These are phyloP conservation scores for Malassezia nana DNA, from an alignment of 1,284 basidiomycete genomes.

Conservation along the genomic window DNA sequence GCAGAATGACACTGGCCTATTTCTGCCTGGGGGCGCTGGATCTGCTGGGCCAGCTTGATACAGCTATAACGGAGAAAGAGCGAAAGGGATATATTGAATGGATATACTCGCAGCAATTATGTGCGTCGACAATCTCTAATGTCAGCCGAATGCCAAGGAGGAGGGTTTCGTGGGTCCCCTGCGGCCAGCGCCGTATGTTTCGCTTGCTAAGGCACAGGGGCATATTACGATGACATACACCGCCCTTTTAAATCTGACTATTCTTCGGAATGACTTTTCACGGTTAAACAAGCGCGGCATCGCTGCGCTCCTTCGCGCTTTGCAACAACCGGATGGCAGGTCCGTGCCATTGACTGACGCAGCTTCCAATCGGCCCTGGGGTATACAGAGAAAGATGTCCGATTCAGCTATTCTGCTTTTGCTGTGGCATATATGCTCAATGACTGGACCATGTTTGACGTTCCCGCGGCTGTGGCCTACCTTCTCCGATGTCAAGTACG, in stretches of 20 bases:
- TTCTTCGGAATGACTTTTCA: conserved; percentile 31
- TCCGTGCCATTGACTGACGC: conserved; percentile 13
- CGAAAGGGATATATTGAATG: conserved; percentile 52
- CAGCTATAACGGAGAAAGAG: conserved; percentile 18
- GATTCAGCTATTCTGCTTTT: conserved; percentile 81
- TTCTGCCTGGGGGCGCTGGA: conserved; percentile 40
- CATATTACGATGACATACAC: conserved; percentile 43
- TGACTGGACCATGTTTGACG: conserved; percentile 66
- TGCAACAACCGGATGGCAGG: conserved; percentile 33
- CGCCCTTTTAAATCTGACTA: conserved; percentile 31
- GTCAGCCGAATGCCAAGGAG: conserved; percentile 26
- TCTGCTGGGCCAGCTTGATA: conserved; percentile 21
- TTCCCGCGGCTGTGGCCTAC: conserved; percentile 57
- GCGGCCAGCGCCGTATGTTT: background rate
- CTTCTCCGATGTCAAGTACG: conserved; percentile 48
- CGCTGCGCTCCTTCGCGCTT: conserved; percentile 9
- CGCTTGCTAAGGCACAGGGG: background rate
- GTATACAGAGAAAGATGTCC: conserved; percentile 61
- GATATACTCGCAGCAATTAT: conserved; percentile 74
- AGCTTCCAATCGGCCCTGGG: conserved; percentile 69
- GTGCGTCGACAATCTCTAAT: background rate
- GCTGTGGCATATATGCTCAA: conserved; percentile 66
- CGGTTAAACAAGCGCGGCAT: conserved; percentile 24
- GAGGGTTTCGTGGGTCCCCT: conserved; percentile 29
- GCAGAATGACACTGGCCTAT: conserved; percentile 39